Evolutionary conservation across 148 eudicot species (phyloP), one percentile per base, ranked within the genome.

Genomic region (Vaccinium macrocarpon): DNA sequence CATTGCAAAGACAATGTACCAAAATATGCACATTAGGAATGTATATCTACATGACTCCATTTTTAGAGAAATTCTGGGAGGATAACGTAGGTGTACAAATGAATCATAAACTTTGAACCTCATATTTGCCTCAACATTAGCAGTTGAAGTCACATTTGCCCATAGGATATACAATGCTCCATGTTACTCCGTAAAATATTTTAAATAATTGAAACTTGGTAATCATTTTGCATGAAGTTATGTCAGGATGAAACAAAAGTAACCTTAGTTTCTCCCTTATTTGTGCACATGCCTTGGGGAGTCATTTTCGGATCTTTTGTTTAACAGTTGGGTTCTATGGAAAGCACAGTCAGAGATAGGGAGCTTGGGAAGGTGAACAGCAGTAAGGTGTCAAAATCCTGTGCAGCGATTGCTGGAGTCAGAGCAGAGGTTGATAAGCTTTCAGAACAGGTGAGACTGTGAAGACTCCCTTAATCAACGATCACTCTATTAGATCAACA

Each of bases 401-500:
- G 85, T 86, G 89, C 81, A 75, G 95, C 94, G 61, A 88, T 97
- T 81, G 91, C 92, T 88, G 88, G 84, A 87, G 91, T 97, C 70
- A 91, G 91, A 85, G 68, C 83, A 55, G 96, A 97, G 85, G 96
- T 92, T 53, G 95, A 97, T 84, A 90, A 89, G 81, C 94, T 97
- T 42, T 88, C 93, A 14, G 90, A 90, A 86, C 91, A 89, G 99
- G 99, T 93, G 84, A 35, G 83, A 35, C n/a, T n/a, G n/a, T n/a
- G n/a, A n/a, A n/a, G n/a, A n/a, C n/a, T n/a, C 51, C 78, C 38
- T 66, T 48, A 21, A 27, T 68, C 16, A 27, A 11, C 7, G 21
- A 29, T 52, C 61, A 53, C 53, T 55, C 1, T 12, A 25, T 49
- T 78, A 16, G 23, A 62, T 74, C 84, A 50, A 82, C 50, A 8